Evolutionary conservation across 257 asterid genomes (phyloP).

Genomic region (Solanum ossicruentum): DNA sequence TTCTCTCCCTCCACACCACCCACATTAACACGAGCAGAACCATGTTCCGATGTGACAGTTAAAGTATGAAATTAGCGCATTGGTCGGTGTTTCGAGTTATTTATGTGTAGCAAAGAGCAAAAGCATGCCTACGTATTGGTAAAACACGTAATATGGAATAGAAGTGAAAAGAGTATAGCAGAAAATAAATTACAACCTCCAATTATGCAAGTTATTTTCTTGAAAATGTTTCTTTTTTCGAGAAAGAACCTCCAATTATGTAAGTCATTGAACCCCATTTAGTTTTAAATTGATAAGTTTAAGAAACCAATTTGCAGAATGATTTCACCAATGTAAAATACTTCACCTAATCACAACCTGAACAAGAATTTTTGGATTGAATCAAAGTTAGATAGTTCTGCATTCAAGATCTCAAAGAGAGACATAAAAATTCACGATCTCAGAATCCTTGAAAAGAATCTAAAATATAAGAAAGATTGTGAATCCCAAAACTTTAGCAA

Average conservation of each 20-base stretch:
- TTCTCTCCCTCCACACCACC: not conserved
- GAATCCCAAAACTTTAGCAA: not conserved
- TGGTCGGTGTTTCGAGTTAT: not conserved
- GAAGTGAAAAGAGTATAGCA: not conserved
- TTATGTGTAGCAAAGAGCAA: not conserved
- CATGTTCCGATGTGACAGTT: not conserved
- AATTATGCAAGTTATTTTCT: not conserved
- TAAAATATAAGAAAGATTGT: not conserved
- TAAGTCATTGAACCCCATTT: not conserved
- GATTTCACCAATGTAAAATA: not conserved
- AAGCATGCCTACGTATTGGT: not conserved
- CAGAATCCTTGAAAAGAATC: not conserved
- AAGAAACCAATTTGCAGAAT: not conserved
- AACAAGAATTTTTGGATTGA: not conserved
- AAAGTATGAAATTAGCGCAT: not conserved
- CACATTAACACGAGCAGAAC: not conserved
- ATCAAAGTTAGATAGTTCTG: not conserved
- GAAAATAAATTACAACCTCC: not conserved
- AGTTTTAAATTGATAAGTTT: not conserved
- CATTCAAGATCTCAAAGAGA: not conserved
- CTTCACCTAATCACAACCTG: not conserved
- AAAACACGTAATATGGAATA: not conserved
- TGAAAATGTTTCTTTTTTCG: not conserved
- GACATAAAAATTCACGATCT: not conserved
- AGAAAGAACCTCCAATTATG: not conserved